These are phyloP conservation scores for Aspergillus tanneri DNA, from an alignment of 2,329 filamentous ascomycete genomes.

Conservation along the genomic window DNA sequence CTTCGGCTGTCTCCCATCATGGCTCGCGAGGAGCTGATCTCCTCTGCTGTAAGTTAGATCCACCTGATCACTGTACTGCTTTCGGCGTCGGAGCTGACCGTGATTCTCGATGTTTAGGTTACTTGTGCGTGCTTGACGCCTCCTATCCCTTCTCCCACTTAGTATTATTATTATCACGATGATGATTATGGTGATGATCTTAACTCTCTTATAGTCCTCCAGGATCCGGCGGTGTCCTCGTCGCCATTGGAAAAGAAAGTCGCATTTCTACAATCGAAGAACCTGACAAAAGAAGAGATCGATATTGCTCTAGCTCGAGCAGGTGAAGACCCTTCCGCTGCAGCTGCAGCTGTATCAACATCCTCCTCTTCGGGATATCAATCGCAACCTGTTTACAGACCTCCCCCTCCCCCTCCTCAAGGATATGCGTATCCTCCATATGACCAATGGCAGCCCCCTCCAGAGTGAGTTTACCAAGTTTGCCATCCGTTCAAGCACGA, in stretches of 20 bases:
- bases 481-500: neutral
- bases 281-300: constrained; percentile 94
- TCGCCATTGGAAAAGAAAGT: constrained; percentile 92
- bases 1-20: constrained; percentile 55
- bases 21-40: constrained; percentile 90
- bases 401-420: constrained; percentile 42
- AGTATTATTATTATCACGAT: neutral
- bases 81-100: constrained; percentile 27
- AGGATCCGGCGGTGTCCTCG: constrained; percentile 85
- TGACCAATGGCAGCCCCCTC: constrained; percentile 54
- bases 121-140: constrained; percentile 47
- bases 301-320: constrained; percentile 76
- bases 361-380: constrained; percentile 40
- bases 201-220: constrained; percentile 64
- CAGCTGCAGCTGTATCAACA: constrained; percentile 42
- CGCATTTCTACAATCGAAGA: constrained; percentile 92
- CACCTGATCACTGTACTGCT: constrained; percentile 27
- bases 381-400: constrained; percentile 40
- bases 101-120: constrained; percentile 38
- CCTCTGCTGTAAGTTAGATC: constrained; percentile 66
- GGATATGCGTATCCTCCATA: constrained; percentile 54
- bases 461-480: constrained; percentile 45
- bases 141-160: no score
- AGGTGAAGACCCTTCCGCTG: constrained; percentile 57
- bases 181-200: no score